A percentile compares a stretch with the other conserved stretches of the same genome.
These are phyloP conservation scores for Chrysanthemum lavandulifolium DNA, from an alignment of 129 eudicot species.

Conservation along the genomic window DNA sequence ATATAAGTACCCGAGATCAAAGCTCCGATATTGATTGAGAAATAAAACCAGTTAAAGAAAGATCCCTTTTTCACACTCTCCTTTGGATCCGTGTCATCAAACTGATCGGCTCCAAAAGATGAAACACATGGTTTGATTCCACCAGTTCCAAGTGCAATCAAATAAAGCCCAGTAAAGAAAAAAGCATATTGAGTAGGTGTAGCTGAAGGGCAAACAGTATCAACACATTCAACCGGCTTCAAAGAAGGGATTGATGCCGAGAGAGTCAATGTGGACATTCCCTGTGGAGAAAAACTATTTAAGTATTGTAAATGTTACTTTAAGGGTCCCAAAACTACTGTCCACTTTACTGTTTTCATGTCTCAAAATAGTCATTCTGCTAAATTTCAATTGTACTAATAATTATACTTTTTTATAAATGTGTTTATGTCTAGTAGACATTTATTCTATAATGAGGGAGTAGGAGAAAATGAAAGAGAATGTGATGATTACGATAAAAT, in stretches of 20 bases:
- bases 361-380: too few relatives aligned
- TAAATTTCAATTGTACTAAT: too few relatives aligned
- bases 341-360: too few relatives aligned
- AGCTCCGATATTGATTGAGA: constrained; percentile 54
- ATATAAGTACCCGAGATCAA: constrained; percentile 39
- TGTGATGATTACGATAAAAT: constrained; percentile 48
- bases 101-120: constrained; percentile 64
- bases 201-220: constrained; percentile 24
- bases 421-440: too few relatives aligned
- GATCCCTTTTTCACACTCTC: constrained; percentile 45
- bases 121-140: constrained; percentile 80
- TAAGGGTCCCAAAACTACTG: too few relatives aligned
- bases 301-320: too few relatives aligned
- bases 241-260: constrained; percentile 29
- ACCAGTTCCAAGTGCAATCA: constrained; percentile 65
- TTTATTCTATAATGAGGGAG: not conserved
- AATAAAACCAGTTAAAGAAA: constrained; percentile 66
- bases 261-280: constrained; percentile 37
- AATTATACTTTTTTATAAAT: too few relatives aligned
- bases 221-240: constrained; percentile 27
- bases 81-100: constrained; percentile 46
- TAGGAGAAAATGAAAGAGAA: not conserved
- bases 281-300: constrained; percentile 15
- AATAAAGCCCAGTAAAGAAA: constrained; percentile 40
- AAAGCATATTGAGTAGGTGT: constrained; percentile 30